Evolutionary conservation across 2,329 filamentous ascomycete species (phyloP), one percentile per base, ranked within the genome.

Genomic region (Scolecobasidium constrictum): DNA sequence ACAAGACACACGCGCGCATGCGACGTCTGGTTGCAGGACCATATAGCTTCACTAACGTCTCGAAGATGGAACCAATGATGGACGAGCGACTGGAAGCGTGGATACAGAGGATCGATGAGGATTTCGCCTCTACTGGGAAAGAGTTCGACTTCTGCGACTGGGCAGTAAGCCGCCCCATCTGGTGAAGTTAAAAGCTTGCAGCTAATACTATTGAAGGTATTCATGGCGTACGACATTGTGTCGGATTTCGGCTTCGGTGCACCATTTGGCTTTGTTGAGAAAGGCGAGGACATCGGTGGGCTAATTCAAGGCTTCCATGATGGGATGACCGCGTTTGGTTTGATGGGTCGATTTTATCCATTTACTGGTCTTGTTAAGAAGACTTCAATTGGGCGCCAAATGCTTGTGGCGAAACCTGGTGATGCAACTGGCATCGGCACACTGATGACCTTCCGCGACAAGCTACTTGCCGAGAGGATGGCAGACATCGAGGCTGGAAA

Each of bases 171-270:
- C n/a, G 9, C 26, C 9, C 9, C 26, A 11, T 17, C 16, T 36
- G n/a, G n/a, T n/a, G n/a, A n/a, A n/a, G n/a, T n/a, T n/a, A n/a
- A n/a, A n/a, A n/a, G n/a, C n/a, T n/a, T n/a, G n/a, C n/a, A n/a
- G n/a, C n/a, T n/a, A n/a, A n/a, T n/a, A n/a, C n/a, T n/a, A 37
- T 23, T 40, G 13, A 42, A 42, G 41, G 41, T 47, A 31, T 73
- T 65, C 49, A 64, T 75, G 62, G 72, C 71, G 3, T 77, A 75
- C 57, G 73, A 77, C 49, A 67, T 75, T 26, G 72, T 77, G 43
- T 68, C 65, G 18, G 69, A 74, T 46, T 60, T 77, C 33, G 72
- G 69, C 2, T 77, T 77, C 48, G 72, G 73, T 7, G 67, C 63
- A 3, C 66, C 72, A 1, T 67, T 78, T 41, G 73, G 73, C 9